These are phyloP conservation scores for Hortaea sp. DNA, from an alignment of 2,329 filamentous ascomycete genomes.

Conservation along the genomic window DNA sequence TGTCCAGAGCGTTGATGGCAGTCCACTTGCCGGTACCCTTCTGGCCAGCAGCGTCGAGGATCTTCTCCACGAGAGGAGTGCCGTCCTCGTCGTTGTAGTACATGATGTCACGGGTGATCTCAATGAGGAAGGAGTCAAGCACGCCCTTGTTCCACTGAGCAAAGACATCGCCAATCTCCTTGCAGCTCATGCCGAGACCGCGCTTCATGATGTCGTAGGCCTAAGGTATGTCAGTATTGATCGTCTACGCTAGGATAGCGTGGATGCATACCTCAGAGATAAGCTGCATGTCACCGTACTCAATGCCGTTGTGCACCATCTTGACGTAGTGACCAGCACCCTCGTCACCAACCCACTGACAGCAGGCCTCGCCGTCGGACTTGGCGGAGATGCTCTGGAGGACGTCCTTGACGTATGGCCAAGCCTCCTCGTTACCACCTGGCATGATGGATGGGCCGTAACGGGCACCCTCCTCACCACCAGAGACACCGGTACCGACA, in stretches of 20 bases:
- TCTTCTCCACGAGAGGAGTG: slow-evolving; percentile 90
- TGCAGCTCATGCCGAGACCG: slow-evolving; percentile 74
- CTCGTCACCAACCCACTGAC: slow-evolving; percentile 99
- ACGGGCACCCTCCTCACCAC: slow-evolving; percentile 97
- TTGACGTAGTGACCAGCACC: slow-evolving; percentile 99
- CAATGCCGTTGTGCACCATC: slow-evolving; percentile 99
- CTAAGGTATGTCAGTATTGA: slow-evolving; percentile 37
- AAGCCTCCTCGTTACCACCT: slow-evolving; percentile 95
- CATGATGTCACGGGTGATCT: slow-evolving; percentile 98
- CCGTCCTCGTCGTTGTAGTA: slow-evolving; percentile 96
- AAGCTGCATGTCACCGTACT: slow-evolving; percentile 99
- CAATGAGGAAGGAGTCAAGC: slow-evolving; percentile 96
- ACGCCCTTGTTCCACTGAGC: slow-evolving; percentile 98
- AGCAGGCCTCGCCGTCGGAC: slow-evolving; percentile 94
- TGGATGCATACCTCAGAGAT: slow-evolving; percentile 77
- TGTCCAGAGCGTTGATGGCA: slow-evolving; percentile 95
- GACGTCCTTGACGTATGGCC: slow-evolving; percentile 97
- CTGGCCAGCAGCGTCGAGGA: slow-evolving; percentile 94
- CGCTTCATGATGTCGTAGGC: slow-evolving; percentile 99
- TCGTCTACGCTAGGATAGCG: neutral
- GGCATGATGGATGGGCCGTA: slow-evolving; percentile 98
- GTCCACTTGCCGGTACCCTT: slow-evolving; percentile 99
- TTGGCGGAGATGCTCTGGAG: slow-evolving; percentile 98
- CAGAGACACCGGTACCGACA: slow-evolving; percentile 94
- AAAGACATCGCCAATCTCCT: slow-evolving; percentile 94